Conservation (phyloP, 139 green algal species). For the Chlamydomonas sp. region DNA sequence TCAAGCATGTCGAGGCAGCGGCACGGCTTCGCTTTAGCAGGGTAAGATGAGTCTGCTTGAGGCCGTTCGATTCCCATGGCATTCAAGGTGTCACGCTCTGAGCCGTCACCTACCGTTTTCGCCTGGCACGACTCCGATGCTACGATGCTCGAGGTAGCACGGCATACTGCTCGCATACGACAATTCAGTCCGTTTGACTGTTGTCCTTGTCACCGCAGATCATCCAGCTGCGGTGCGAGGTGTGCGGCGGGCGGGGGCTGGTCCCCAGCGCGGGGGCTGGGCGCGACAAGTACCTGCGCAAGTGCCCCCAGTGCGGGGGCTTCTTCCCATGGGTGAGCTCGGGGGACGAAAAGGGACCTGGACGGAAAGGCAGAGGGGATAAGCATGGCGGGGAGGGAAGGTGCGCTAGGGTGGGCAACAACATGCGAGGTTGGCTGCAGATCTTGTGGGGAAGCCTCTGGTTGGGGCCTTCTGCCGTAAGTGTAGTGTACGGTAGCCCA, state of each 20-base stretch:
- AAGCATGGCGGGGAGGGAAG: neutral
- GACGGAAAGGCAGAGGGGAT: neutral
- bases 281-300: slow-evolving; percentile 56
- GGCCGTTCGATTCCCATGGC: too few relatives aligned
- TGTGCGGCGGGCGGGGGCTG: slow-evolving; percentile 79
- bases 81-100: too few relatives aligned
- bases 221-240: slow-evolving; percentile 83
- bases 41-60: too few relatives aligned
- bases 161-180: too few relatives aligned
- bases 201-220: slow-evolving; percentile 48
- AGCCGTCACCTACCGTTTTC: too few relatives aligned
- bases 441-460: neutral
- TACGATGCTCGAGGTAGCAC: too few relatives aligned
- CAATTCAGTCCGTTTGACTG: neutral
- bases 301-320: slow-evolving; percentile 82
- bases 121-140: too few relatives aligned
- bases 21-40: too few relatives aligned
- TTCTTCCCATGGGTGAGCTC: slow-evolving; percentile 90
- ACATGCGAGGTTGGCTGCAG: neutral
- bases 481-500: neutral
- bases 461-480: neutral
- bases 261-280: slow-evolving; percentile 48
- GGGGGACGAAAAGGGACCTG: slow-evolving; percentile 35
- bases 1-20: too few relatives aligned
- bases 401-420: neutral